Evolutionary conservation across 2,329 filamentous ascomycete genomes (phyloP).

Genomic region (Aspergillus unguis): DNA sequence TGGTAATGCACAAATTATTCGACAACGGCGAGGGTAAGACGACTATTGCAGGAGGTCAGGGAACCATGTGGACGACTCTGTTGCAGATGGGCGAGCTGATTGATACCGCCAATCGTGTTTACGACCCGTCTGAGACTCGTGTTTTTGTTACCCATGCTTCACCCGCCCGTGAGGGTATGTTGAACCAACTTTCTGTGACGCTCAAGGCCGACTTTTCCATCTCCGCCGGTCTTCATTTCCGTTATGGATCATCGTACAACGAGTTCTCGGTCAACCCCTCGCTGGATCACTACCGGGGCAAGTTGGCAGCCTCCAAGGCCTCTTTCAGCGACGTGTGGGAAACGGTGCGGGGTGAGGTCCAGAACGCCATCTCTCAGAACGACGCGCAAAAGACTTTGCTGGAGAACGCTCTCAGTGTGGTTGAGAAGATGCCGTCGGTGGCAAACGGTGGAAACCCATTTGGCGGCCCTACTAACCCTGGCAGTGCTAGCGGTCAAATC

Average conservation of each 20-base stretch:
- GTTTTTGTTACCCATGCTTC: constrained; percentile 97
- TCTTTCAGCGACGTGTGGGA: constrained; percentile 99
- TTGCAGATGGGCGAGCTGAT: constrained; percentile 98
- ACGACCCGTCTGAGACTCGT: constrained; percentile 95
- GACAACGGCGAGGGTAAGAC: constrained; percentile 97
- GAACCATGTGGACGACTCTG: constrained; percentile 99
- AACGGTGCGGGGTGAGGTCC: constrained; percentile 92
- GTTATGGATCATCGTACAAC: constrained; percentile 98
- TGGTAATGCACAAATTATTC: constrained; percentile 99
- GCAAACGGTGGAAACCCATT: constrained; percentile 97
- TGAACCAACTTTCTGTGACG: constrained; percentile 96
- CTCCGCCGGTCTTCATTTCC: constrained; percentile 94
- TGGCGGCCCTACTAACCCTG: constrained; percentile 74
- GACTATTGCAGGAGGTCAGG: constrained; percentile 95
- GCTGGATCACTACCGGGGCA: constrained; percentile 95
- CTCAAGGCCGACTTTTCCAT: constrained; percentile 98
- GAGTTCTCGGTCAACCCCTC: constrained; percentile 99
- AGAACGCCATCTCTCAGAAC: constrained; percentile 89
- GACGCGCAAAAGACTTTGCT: constrained; percentile 90
- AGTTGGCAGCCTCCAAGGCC: constrained; percentile 94
- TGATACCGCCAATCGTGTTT: constrained; percentile 95
- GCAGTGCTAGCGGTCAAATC: constrained; percentile 73
- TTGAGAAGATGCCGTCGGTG: constrained; percentile 96
- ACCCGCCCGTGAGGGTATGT: constrained; percentile 88
- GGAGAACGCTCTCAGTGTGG: constrained; percentile 84